Evolutionary conservation across 208 protist genomes (phyloP).

Genomic region (Blastocrithidia nonstop): DNA sequence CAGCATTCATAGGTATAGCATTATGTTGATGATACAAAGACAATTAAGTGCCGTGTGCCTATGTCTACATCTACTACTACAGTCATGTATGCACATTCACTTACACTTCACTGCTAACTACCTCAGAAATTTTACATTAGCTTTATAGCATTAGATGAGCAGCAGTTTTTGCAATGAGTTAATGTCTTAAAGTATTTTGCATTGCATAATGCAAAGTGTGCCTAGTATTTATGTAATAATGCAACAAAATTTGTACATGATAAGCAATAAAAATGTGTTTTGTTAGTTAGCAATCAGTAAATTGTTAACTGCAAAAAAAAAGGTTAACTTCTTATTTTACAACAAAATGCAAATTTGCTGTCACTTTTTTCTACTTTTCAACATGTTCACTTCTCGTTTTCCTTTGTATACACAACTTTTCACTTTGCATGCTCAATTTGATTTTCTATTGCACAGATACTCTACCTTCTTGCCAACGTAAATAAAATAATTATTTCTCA

Average conservation of each 20-base stretch:
- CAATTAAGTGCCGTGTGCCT: no score
- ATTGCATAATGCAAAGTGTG: slow-evolving; percentile 9
- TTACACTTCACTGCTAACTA: slow-evolving; percentile 28
- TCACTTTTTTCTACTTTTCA: not conserved
- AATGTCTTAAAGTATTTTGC: slow-evolving; percentile 28
- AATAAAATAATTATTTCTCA: no score
- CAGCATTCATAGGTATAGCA: slow-evolving; percentile 13
- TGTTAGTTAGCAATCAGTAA: no score
- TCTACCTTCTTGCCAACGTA: no score
- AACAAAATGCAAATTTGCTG: not conserved
- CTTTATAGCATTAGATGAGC: slow-evolving; percentile 22
- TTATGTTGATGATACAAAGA: no score
- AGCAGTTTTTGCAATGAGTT: slow-evolving; percentile 19
- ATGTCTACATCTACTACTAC: no score
- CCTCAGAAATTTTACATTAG: slow-evolving; percentile 34
- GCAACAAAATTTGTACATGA: no score
- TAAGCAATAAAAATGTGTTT: no score
- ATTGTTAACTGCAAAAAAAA: not conserved
- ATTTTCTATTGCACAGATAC: no score
- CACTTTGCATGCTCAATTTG: no score
- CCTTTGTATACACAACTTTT: no score
- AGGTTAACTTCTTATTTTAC: not conserved
- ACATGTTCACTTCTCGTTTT: not conserved
- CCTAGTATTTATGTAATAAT: not conserved
- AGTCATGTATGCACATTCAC: slow-evolving; percentile 13